These are phyloP conservation scores for Moniliophthora roreri DNA, from an alignment of 1,284 basidiomycete species.

Conservation along the genomic window DNA sequence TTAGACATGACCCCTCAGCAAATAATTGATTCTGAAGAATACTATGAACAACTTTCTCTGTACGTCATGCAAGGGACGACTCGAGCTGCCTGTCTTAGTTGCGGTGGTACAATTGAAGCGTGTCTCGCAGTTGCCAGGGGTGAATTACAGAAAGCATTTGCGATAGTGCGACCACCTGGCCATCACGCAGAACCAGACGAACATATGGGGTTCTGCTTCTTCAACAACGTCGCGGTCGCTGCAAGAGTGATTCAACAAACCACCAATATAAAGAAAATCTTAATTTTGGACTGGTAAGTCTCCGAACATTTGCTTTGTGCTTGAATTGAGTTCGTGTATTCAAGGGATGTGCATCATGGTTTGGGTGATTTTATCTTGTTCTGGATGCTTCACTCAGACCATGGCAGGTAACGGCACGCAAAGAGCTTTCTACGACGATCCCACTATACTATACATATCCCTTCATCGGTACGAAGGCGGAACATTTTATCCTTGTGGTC, in stretches of 20 bases:
- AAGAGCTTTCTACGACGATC: conserved; percentile 90
- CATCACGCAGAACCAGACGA: conserved; percentile 98
- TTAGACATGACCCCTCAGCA: conserved; percentile 74
- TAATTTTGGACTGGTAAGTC: conserved; percentile 94
- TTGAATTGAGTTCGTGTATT: conserved; percentile 1
- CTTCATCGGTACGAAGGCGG: conserved; percentile 94
- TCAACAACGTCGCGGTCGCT: conserved; percentile 97
- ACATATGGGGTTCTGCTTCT: conserved; percentile 99
- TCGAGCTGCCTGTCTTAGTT: conserved; percentile 83
- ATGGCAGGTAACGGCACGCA: conserved; percentile 92
- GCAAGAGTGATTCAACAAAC: conserved; percentile 75
- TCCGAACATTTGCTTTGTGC: no score
- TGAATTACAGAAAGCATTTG: conserved; percentile 85
- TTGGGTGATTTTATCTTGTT: conserved; percentile 14
- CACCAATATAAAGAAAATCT: conserved; percentile 72
- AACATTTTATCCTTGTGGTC: conserved; percentile 89
- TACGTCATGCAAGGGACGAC: conserved; percentile 91
- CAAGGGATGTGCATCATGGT: conserved; percentile 98
- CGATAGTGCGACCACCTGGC: conserved; percentile 95
- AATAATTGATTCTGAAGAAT: conserved; percentile 69
- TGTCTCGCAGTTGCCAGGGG: conserved; percentile 84
- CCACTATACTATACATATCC: conserved; percentile 92
- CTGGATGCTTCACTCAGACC: conserved; percentile 2
- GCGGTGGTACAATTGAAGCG: conserved; percentile 94
- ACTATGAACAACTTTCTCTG: conserved; percentile 88